Evolutionary conservation across 2,329 filamentous ascomycete genomes (phyloP), one percentile per base, ranked within the genome.

Genomic region (Colletotrichum abscissum): DNA sequence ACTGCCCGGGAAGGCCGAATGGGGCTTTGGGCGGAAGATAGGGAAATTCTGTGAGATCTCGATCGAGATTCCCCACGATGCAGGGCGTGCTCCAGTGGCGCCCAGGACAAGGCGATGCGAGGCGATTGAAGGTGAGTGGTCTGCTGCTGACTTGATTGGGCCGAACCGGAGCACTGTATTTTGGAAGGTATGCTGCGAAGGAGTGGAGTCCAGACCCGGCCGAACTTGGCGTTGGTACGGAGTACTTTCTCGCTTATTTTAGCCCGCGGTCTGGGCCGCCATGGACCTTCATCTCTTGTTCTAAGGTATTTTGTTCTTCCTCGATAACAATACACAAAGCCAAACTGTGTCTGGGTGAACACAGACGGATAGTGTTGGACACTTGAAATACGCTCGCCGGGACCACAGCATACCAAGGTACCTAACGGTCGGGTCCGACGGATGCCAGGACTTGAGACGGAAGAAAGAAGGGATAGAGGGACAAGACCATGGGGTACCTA

Each of bases 41-140:
- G 46, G 62, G 62, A 58, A 70, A 64, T 54, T 28, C 26, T 33
- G 26, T 55, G 46, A 59, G 63, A 63, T 68, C 54, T 46, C 52
- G 58, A 72, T 74, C 72, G 49, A 49, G 63, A 74, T 72, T 59
- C 72, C 64, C 69, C 63, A 64, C 72, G 59, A 68, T 74, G 54
- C 72, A 63, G 55, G 55, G 59, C 49, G 46, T 56, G 64, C 56
- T 58, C 22, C 33, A 62, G 69, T 72, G 67, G 60, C 71, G 56
- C 56, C 56, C 56, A 66, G 46, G 49, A 60, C 55, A 28, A 60
- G 55, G 30, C 60, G 59, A 64, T 54, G 55, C 68, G 62, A 60
- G 63, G 55, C 68, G 63, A 60, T 35, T 42, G 66, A 52, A 52
- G 24, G 55, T 63, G 63, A 30, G 22, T 28, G n/a, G 57, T n/a